phyloP scores from a whole-genome alignment of 257 asterid species.

The Petunia axillaris region DNA sequence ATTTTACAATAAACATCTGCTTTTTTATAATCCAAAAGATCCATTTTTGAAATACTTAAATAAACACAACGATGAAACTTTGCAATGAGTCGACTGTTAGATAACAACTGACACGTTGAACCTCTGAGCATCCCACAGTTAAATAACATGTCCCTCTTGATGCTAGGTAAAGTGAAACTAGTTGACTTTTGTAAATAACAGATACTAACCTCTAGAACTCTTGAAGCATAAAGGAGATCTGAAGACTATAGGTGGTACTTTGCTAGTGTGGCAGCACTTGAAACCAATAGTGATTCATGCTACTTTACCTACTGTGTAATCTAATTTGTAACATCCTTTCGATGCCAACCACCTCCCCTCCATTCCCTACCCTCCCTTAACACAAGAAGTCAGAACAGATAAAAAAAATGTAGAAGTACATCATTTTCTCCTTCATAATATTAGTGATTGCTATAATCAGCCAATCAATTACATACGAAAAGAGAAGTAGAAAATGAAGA shows the following conservation, averaged over 20 bases:
- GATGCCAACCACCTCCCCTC: not conserved
- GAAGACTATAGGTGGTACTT: not conserved
- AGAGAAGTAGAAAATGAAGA: not conserved
- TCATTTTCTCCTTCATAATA: not conserved
- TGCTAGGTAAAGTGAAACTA: slow-evolving; percentile 7
- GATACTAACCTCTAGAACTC: not conserved
- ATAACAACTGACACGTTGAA: not conserved
- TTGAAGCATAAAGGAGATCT: slow-evolving; percentile 6
- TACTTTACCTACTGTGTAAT: not conserved
- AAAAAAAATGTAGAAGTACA: not conserved
- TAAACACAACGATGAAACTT: too few relatives aligned
- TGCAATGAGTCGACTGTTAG: not conserved
- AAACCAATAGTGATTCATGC: not conserved
- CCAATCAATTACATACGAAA: not conserved
- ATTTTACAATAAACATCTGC: not conserved
- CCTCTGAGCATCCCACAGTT: not conserved
- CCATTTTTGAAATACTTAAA: not conserved
- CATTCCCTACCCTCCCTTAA: not conserved
- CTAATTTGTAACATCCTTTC: not conserved
- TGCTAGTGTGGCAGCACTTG: not conserved
- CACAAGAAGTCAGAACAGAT: not conserved
- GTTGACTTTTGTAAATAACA: not conserved
- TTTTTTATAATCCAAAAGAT: not conserved
- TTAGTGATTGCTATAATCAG: not conserved
- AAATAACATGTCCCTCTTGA: not conserved